Base-by-base conservation (phyloP, 352 stramenopile genomes). In the Pythium diclinum region DNA sequence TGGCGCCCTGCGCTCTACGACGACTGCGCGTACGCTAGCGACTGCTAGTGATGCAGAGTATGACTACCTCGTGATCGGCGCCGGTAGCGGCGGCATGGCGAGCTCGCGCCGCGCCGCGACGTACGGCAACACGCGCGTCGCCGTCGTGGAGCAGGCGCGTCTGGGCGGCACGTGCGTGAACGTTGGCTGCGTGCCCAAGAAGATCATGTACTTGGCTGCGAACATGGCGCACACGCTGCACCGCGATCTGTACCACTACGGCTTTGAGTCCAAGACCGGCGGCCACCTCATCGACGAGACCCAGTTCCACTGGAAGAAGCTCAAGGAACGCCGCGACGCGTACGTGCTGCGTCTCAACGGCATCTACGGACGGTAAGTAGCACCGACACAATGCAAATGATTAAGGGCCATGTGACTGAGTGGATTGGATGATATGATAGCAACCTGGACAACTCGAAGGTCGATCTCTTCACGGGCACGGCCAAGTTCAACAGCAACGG, bases 171-270 rank as follows among this genome's bases (percentile, higher is more conserved):
- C 97, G n/a, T 99, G 97, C 67, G 97, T 99, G 54, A 99, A 99
- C 74, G 95, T 99, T 0, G 97, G 97, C 59, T 99, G 97, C 79
- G 96, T 99, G 47, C 97, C 97, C n/a, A 99, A 99, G 78, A 99
- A 99, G 74, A 89, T 99, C 58, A 99, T 99, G 96, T 91, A 81
- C 63, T 65, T 86, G n/a, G 84, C 82, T 9, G 84, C 84, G 11
- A 83, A 81, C 48, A 82, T 92, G 71, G 68, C 61, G 10, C 80
- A 92, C 57, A 71, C 71, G 32, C 58, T 89, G 21, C 72, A 76
- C 40, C 81, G 80, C 51, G 79, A 93, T 40, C 73, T 62, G 40
- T 59, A 63, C 10, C 67, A 87, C 60, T 91, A 89, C 40, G 81
- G 83, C 2, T 91, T 89, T 67, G 74, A 86, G 53, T 68, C 75